These are phyloP conservation scores for Solanum pinnatisectum DNA, from an alignment of 257 asterid species.

Conservation along the genomic window DNA sequence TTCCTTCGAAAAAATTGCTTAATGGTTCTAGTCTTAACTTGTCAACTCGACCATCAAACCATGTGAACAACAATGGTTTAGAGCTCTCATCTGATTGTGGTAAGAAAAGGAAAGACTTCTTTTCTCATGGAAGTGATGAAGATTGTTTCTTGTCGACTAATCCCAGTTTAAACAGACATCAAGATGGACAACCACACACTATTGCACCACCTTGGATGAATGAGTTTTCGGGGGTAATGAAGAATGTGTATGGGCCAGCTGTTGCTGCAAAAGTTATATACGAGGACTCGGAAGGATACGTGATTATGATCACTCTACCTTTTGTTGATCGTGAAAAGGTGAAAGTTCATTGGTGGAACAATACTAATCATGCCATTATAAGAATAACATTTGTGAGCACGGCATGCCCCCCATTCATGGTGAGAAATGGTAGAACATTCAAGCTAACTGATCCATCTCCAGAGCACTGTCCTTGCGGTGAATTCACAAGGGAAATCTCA, in stretches of 20 bases:
- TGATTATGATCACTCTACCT: conserved; percentile 55
- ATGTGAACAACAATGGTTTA: conserved; percentile 23
- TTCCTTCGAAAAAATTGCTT: conserved; percentile 41
- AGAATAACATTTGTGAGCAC: conserved; percentile 60
- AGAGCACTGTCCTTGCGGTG: conserved; percentile 73
- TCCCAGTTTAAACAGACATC: conserved; percentile 15
- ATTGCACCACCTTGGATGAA: conserved; percentile 47
- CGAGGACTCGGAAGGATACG: conserved; percentile 58
- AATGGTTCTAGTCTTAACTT: conserved; percentile 46
- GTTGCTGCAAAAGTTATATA: conserved; percentile 60
- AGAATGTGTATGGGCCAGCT: conserved; percentile 49
- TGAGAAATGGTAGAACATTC: conserved; percentile 51
- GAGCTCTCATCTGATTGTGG: conserved; percentile 40
- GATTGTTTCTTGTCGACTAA: conserved; percentile 17
- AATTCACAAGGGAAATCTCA: conserved; percentile 56
- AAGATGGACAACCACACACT: conserved; percentile 32
- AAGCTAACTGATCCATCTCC: conserved; percentile 67
- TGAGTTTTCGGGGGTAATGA: conserved; percentile 50
- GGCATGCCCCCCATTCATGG: conserved; percentile 48
- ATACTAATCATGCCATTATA: conserved; percentile 50
- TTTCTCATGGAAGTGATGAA: conserved; percentile 38
- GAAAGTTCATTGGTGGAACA: conserved; percentile 72
- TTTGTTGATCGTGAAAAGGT: conserved; percentile 55
- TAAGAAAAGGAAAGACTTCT: conserved; percentile 54
- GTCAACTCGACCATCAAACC: conserved; percentile 35